phyloP scores from a whole-genome alignment of 2,329 filamentous ascomycete genomes.

The Trichoderma semiorbis region DNA sequence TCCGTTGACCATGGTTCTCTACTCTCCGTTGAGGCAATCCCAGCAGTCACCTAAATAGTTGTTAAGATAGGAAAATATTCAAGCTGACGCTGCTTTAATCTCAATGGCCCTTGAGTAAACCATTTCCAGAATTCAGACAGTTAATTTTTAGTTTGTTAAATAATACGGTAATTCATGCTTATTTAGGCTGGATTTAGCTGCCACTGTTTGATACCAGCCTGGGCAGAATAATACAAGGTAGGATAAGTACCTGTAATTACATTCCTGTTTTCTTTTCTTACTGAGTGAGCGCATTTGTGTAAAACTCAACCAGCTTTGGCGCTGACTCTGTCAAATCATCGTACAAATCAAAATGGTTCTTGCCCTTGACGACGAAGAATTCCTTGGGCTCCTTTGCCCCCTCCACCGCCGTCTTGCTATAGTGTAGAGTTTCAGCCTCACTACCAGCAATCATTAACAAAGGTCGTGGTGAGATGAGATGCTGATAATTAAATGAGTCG shows the following conservation, averaged over 20 bases:
- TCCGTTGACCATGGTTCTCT: no score
- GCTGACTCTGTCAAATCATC: not conserved
- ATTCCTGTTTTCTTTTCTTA: not conserved
- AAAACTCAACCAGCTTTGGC: not conserved
- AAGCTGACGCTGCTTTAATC: not conserved
- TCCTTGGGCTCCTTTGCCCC: conserved; percentile 20
- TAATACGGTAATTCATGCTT: not conserved
- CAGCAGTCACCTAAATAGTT: no score
- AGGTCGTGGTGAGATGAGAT: conserved; percentile 19
- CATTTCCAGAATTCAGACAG: not conserved
- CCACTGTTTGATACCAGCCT: not conserved
- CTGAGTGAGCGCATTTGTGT: not conserved
- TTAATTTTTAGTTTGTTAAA: not conserved
- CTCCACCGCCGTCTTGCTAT: conserved; percentile 8
- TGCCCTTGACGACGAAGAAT: conserved; percentile 17
- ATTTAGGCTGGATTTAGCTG: not conserved
- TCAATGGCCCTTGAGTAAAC: not conserved
- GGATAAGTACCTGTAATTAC: not conserved
- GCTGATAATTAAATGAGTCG: conserved; percentile 15
- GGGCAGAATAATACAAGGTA: not conserved
- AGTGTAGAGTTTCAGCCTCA: conserved; percentile 17
- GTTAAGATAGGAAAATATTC: no score
- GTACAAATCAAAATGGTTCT: conserved; percentile 21
- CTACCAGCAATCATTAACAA: conserved; percentile 21
- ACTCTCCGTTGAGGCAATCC: no score